Conservation (phyloP, 306 rosid species). For the Glycine tomentella region DNA sequence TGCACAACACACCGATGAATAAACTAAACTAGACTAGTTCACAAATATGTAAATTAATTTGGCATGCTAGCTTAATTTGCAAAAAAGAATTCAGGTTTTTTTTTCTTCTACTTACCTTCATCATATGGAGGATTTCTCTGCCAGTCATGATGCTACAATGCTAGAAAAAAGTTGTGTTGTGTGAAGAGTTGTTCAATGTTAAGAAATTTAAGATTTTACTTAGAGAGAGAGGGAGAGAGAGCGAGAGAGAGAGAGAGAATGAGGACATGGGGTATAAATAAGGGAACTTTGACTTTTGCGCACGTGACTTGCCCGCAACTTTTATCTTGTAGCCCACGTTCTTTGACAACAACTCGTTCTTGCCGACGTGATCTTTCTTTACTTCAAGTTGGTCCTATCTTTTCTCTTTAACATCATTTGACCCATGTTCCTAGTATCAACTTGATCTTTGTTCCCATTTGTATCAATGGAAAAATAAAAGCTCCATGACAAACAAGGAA, state of each 20-base stretch:
- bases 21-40: background rate
- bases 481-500: background rate
- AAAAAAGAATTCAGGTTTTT: background rate
- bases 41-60: background rate
- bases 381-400: background rate
- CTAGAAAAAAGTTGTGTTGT: background rate
- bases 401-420: background rate
- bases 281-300: constrained; percentile 46
- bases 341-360: constrained; percentile 44
- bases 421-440: background rate
- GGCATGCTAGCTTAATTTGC: constrained; percentile 1
- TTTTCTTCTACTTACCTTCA: constrained; percentile 42
- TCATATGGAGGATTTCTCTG: constrained; percentile 56
- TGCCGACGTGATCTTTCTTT: constrained; percentile 48
- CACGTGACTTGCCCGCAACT: constrained; percentile 37
- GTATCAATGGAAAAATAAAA: background rate
- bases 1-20: constrained; percentile 1
- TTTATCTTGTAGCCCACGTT: constrained; percentile 34
- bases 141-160: constrained; percentile 42
- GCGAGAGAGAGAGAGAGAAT: constrained; percentile 20
- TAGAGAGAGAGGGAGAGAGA: too few relatives aligned
- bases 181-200: constrained; percentile 3
- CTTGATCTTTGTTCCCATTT: constrained; percentile 32
- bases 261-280: constrained; percentile 24
- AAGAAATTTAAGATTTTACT: background rate